A percentile compares a stretch with the other conserved stretches of the same genome.
Evolutionary conservation across 345 rosid genomes (phyloP).

Genomic region (Citrus inodora): DNA sequence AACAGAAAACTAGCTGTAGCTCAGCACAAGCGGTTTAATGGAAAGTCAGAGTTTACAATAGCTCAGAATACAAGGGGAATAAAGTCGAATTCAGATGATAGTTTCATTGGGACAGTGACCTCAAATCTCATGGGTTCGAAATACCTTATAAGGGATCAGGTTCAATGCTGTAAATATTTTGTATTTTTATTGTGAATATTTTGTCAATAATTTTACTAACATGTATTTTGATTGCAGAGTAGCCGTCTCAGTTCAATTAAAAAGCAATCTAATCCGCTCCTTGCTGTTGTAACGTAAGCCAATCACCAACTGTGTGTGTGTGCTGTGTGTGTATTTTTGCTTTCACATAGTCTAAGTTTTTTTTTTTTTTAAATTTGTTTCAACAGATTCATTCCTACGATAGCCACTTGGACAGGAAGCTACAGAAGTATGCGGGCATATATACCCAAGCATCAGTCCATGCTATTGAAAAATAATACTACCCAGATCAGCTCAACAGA

Average conservation of each 20-base stretch:
- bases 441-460: conserved; percentile 71
- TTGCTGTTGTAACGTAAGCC: conserved; percentile 70
- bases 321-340: background rate
- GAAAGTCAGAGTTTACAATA: conserved; percentile 61
- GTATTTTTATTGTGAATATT: background rate
- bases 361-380: conserved; percentile 8
- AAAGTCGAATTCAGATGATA: conserved; percentile 59
- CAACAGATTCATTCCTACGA: conserved; percentile 70
- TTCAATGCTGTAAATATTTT: conserved; percentile 9
- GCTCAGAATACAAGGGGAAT: conserved; percentile 73
- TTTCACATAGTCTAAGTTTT: background rate
- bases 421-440: conserved; percentile 67
- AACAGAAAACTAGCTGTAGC: conserved; percentile 86
- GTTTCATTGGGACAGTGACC: conserved; percentile 65
- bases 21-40: conserved; percentile 55
- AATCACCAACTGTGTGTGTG: background rate
- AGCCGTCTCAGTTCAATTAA: conserved; percentile 31
- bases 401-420: conserved; percentile 84
- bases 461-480: conserved; percentile 55
- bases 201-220: conserved; percentile 4
- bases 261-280: conserved; percentile 53
- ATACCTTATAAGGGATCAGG: conserved; percentile 87
- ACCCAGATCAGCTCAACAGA: conserved; percentile 42
- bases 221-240: conserved; percentile 38
- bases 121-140: conserved; percentile 88